Base-by-base conservation (phyloP, 2,329 filamentous ascomycete species). In the Harringtonia aguacate region DNA sequence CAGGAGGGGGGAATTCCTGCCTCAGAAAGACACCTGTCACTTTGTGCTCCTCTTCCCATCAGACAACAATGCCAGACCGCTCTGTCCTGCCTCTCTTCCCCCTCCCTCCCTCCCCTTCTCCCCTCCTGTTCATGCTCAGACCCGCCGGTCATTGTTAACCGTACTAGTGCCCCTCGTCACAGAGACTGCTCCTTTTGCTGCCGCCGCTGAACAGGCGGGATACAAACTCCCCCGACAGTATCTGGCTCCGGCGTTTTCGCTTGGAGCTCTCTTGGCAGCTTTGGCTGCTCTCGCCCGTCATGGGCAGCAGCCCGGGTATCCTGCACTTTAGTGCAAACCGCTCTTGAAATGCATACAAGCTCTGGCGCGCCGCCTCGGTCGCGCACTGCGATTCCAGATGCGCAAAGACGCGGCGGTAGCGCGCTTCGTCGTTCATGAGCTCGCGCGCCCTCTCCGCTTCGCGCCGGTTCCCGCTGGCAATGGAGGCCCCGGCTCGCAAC, bases 261-360 rank as follows among this genome's bases (percentile, higher is more conserved):
- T 22, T 36, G 34, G 34, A n/a, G n/a, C n/a, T 28, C 8, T 37
- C 15, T 35, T 7, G 13, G 10, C n/a, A 14, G 13, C 22, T 3
- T 8, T 20, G 36, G 4, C 22, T 6, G 30, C n/a, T n/a, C n/a
- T n/a, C 22, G 20, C 8, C 40, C 33, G 18, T 35, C 24, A 13
- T 56, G 0, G 70, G 68, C 0, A 73, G 58, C 6, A 74, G 56
- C 14, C 49, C 50, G 28, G 3, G 61, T 56, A n/a, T 63, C 61
- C 10, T 59, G 55, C 36, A 54, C 49, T 4, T 54, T 60, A 8
- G 66, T 24, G 73, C 72, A 52, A 71, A 77, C 4, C 48, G 49
- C 46, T 69, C 61, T 55, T 74, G 72, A 66, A 72, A 79, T 4
- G 56, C 51, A 27, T 60, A 60, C 3, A 79, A 56, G 28, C 73